phyloP scores from a whole-genome alignment of 164 flowering plant species.

The Cinnamomum micranthum region DNA sequence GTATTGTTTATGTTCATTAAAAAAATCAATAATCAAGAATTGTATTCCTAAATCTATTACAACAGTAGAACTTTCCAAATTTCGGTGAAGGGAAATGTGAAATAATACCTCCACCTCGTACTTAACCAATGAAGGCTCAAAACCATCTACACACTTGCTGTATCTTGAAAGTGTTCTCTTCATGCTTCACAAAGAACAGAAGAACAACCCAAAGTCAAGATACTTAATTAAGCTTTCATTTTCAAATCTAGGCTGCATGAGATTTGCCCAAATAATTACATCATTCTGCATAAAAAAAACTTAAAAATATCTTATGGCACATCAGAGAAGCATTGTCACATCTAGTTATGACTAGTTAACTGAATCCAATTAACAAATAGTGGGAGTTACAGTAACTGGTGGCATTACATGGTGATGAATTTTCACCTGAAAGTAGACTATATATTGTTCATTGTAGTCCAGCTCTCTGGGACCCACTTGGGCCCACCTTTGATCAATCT shows the following conservation, averaged over 20 bases:
- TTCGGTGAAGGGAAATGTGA: neutral
- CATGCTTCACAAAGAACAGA: slow-evolving; percentile 46
- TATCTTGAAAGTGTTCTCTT: slow-evolving; percentile 63
- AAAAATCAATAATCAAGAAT: no score
- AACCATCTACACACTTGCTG: slow-evolving; percentile 38
- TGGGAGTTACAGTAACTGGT: neutral
- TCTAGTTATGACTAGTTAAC: neutral
- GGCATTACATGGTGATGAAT: neutral
- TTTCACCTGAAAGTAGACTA: neutral
- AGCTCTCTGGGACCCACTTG: neutral
- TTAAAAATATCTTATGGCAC: neutral
- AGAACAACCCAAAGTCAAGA: neutral
- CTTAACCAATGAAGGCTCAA: slow-evolving; percentile 33
- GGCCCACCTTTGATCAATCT: neutral
- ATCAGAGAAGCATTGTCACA: neutral
- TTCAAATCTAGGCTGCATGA: neutral
- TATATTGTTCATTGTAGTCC: neutral
- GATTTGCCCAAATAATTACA: neutral
- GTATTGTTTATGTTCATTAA: neutral
- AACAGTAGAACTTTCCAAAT: neutral
- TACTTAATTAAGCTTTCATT: neutral
- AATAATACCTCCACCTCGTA: slow-evolving; percentile 49
- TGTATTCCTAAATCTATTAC: neutral
- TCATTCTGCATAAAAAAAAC: no score
- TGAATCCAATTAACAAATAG: neutral